These are phyloP conservation scores for Beta vulgaris DNA, from an alignment of 148 eudicot species.

Conservation along the genomic window DNA sequence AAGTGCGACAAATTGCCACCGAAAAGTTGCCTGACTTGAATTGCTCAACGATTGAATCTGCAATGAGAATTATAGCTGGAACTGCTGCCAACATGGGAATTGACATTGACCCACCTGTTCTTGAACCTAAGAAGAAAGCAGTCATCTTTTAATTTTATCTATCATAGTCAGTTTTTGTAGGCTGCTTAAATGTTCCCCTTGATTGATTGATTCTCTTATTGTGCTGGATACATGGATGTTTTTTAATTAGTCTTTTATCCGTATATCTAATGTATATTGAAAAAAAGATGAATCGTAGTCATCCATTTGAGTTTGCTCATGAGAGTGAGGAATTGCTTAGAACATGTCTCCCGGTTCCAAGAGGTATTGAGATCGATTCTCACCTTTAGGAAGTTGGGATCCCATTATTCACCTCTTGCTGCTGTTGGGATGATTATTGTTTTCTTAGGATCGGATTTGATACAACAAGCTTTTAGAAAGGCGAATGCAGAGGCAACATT, in stretches of 20 bases:
- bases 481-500: too few species aligned
- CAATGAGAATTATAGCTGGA: constrained; percentile 96
- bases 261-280: too few species aligned
- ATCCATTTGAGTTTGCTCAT: constrained; percentile 3
- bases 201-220: not conserved
- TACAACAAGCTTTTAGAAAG: not conserved
- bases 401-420: not conserved
- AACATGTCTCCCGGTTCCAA: too few species aligned
- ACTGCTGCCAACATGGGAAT: constrained; percentile 98
- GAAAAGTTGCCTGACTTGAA: constrained; percentile 95
- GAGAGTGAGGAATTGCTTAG: too few species aligned
- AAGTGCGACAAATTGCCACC: constrained; percentile 64
- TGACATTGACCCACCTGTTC: constrained; percentile 84
- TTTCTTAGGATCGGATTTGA: not conserved
- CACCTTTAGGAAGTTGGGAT: too few species aligned
- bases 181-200: not conserved
- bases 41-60: constrained; percentile 76
- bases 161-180: not conserved
- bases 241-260: too few species aligned
- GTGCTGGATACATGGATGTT: not conserved
- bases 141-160: constrained; percentile 26
- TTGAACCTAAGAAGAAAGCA: constrained; percentile 60
- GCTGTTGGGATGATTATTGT: not conserved
- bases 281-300: not conserved
- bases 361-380: too few species aligned